A percentile compares a stretch with the other conserved stretches of the same genome.
These are phyloP conservation scores for Datura wrightii DNA, from an alignment of 257 asterid genomes.

Conservation along the genomic window DNA sequence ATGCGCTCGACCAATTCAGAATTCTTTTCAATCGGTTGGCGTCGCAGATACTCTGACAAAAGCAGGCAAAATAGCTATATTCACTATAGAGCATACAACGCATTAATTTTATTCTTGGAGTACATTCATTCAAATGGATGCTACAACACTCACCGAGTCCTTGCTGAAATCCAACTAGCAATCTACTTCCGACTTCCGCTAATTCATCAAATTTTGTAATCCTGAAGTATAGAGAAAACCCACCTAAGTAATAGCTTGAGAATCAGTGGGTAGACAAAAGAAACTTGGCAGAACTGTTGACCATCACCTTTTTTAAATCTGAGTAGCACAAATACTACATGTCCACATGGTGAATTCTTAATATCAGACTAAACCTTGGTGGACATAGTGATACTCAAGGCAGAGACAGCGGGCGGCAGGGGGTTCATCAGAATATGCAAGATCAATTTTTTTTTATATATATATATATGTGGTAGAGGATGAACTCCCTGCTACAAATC, in stretches of 20 bases:
- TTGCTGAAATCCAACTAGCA: slow-evolving; percentile 68
- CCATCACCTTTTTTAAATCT: background rate
- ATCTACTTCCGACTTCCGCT: slow-evolving; percentile 54
- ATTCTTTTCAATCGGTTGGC: slow-evolving; percentile 54
- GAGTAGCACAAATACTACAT: background rate
- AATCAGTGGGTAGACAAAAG: background rate
- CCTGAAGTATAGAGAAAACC: slow-evolving; percentile 47
- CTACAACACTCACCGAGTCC: slow-evolving; percentile 60
- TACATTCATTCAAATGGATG: background rate
- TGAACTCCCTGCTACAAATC: background rate
- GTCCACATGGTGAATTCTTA: background rate
- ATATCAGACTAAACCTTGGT: background rate
- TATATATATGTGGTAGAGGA: background rate
- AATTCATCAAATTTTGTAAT: slow-evolving; percentile 69
- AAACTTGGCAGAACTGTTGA: background rate
- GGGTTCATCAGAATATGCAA: background rate
- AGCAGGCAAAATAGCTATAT: background rate
- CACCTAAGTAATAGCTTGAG: background rate
- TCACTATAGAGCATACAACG: background rate
- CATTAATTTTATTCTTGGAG: background rate
- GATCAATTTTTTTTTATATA: background rate
- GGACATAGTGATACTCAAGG: background rate
- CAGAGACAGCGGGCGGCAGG: background rate
- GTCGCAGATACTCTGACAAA: slow-evolving; percentile 54
- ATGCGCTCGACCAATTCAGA: slow-evolving; percentile 57